Evolutionary conservation across 2,329 filamentous ascomycete species (phyloP).

Genomic region (Sporothrix curviconia): DNA sequence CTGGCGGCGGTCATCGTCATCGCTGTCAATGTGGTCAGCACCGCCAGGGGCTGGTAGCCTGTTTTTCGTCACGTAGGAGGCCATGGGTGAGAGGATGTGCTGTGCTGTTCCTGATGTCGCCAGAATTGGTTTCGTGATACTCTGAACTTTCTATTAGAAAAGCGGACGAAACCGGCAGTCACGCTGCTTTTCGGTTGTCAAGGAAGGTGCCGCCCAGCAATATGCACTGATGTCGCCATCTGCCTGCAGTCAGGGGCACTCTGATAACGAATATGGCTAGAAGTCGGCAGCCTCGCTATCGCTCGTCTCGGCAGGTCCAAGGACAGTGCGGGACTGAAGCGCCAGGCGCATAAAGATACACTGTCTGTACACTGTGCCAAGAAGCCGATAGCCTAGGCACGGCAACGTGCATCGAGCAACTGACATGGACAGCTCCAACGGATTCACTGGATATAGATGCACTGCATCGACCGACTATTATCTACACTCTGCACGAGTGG

Average conservation of each 20-base stretch:
- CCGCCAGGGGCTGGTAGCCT: background rate
- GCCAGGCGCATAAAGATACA: background rate
- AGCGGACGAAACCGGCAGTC: background rate
- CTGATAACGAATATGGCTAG: background rate
- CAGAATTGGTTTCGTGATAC: no score
- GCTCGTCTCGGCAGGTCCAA: background rate
- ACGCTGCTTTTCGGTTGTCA: background rate
- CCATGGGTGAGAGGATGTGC: background rate
- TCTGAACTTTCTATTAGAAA: no score
- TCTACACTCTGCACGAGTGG: no score
- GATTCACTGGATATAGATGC: no score
- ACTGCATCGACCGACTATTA: no score
- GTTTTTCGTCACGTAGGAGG: background rate
- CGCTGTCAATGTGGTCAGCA: background rate
- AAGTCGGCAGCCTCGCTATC: background rate
- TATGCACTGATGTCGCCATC: slow-evolving; percentile 6
- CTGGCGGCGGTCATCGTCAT: background rate
- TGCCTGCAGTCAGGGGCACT: background rate
- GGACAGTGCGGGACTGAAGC: background rate
- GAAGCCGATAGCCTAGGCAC: background rate
- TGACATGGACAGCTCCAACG: no score
- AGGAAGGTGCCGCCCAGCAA: background rate
- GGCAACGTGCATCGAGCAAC: no score
- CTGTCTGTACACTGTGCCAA: background rate
- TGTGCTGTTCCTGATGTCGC: no score